Evolutionary conservation across 352 stramenopile species (phyloP), one percentile per base, ranked within the genome.

Genomic region (Phytophthora hybrid): DNA sequence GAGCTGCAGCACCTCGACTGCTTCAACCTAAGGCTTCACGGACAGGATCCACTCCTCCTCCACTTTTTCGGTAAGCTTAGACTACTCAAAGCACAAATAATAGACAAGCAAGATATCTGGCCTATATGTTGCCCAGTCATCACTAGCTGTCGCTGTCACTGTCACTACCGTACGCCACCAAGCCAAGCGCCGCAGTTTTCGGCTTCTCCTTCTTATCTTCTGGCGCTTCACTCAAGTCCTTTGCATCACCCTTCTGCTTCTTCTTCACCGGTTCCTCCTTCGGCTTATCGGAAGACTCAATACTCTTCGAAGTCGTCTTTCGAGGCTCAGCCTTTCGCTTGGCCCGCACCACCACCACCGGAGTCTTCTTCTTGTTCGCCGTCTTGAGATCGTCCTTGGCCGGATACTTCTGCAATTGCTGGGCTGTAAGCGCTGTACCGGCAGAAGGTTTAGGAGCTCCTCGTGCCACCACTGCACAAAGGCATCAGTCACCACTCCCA

Each of bases 91-190:
- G 18, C 13, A 44, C 41, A 49, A 68, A 29, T n/a, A n/a, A n/a
- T 46, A 59, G 44, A 60, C 29, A 62, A 59, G 14, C 26, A 47
- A 18, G 31, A 16, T 26, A 47, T 37, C 49, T 52, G 14, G 23
- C 29, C 46, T 51, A 16, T n/a, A n/a, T n/a, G 18, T 31, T 29
- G 21, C 23, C 23, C 51, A 31, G 4, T 29, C 55, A 62, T 23
- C 16, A 44, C 53, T 72, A 73, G 37, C 47, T 84, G 57, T 87
- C 80, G 63, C 79, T 89, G 23, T 92, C 86, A 69, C 86, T 95
- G 55, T 90, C 87, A 59, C 85, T 91, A n/a, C 74, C 75, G 58
- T 95, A 95, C 14, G 72, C 87, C 54, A 92, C 87, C 13, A 92
- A 65, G 34, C 73, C 63, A 56, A 76, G 47, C 10, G 63, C 69